A percentile compares a stretch with the other conserved stretches of the same genome.
Evolutionary conservation across 129 eudicot species (phyloP).

Genomic region (Artemisia argyi): DNA sequence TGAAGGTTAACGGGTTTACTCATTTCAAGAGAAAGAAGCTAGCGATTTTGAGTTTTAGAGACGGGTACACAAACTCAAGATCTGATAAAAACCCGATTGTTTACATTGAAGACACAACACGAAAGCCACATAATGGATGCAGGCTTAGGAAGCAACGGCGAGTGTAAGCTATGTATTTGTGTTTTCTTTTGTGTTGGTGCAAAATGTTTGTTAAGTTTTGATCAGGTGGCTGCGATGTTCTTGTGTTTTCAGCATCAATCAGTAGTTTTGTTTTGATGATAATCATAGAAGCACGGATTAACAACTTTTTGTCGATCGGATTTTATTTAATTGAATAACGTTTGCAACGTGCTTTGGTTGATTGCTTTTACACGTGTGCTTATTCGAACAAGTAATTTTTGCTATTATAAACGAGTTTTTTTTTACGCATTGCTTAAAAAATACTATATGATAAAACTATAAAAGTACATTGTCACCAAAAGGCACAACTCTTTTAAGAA

Average conservation of each 20-base stretch:
- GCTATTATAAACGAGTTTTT: too few relatives aligned
- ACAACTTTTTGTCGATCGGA: background rate
- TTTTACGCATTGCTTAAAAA: too few relatives aligned
- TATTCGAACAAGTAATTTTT: background rate
- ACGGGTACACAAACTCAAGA: conserved; percentile 73
- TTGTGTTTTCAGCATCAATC: background rate
- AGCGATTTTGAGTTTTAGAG: conserved; percentile 73
- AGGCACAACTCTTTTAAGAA: too few relatives aligned
- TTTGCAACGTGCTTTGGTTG: conserved; percentile 19
- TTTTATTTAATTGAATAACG: background rate
- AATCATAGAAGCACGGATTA: background rate
- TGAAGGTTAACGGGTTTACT: conserved; percentile 82
- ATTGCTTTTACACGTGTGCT: background rate
- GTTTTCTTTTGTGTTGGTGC: background rate
- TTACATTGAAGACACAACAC: conserved; percentile 85
- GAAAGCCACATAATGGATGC: conserved; percentile 90
- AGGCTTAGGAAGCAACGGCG: conserved; percentile 72
- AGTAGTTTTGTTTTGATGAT: background rate
- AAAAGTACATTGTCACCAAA: too few relatives aligned
- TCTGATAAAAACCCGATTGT: conserved; percentile 64
- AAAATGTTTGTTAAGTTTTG: background rate
- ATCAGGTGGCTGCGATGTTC: background rate
- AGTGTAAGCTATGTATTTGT: conserved; percentile 21
- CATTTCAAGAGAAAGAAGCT: conserved; percentile 71
- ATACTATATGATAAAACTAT: too few relatives aligned